Percentiles rank a stretch among this genome's conserved stretches.
Evolutionary conservation across 169 alveolate genomes (phyloP).

Genomic region (Eimeria mitis): DNA sequence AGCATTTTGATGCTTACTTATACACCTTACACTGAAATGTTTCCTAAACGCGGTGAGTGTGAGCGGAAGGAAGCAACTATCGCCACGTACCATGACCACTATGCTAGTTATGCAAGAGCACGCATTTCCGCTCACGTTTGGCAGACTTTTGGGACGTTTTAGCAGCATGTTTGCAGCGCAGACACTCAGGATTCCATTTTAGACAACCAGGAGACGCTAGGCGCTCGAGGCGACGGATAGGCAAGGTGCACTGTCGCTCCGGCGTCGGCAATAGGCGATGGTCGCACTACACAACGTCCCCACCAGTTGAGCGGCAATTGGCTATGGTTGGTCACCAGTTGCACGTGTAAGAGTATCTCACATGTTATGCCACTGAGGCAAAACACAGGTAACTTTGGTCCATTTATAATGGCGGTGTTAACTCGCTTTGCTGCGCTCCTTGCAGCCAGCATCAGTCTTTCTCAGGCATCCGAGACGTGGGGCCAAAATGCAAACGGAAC

Average conservation of each 20-base stretch:
- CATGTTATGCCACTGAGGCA: not conserved
- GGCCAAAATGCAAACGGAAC: not conserved
- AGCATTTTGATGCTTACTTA: not conserved
- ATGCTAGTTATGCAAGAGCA: not conserved
- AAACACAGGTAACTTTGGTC: slow-evolving; percentile 19
- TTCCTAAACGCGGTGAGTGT: not conserved
- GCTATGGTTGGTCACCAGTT: not conserved
- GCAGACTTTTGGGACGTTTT: not conserved
- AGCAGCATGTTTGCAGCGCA: not conserved
- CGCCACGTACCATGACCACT: not conserved
- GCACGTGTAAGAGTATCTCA: not conserved
- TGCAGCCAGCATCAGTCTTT: slow-evolving; percentile 34
- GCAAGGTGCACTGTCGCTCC: not conserved
- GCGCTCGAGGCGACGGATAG: not conserved
- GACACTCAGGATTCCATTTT: not conserved
- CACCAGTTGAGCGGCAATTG: not conserved
- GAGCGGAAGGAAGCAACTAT: not conserved
- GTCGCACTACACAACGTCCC: not conserved
- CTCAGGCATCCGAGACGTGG: slow-evolving; percentile 24
- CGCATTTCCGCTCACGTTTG: not conserved
- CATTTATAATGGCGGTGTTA: not conserved
- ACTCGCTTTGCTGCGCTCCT: slow-evolving; percentile 6
- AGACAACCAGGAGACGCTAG: not conserved
- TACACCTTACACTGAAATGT: not conserved
- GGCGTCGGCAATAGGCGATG: not conserved